Evolutionary conservation across 2,329 filamentous ascomycete species (phyloP).

Genomic region (Mycosphaerelloides madeirae): DNA sequence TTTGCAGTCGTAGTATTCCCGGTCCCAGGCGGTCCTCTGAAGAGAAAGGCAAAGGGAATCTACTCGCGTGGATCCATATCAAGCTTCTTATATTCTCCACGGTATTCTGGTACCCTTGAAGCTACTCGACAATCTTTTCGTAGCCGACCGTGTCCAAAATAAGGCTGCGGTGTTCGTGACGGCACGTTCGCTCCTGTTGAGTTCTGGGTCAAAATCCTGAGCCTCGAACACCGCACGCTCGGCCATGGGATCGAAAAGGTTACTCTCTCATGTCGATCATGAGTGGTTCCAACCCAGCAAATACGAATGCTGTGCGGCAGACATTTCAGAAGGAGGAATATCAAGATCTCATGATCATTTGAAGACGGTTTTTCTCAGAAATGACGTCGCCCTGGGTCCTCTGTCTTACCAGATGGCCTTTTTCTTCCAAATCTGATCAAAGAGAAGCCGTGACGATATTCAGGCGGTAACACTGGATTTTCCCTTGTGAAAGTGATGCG

Average conservation of each 20-base stretch:
- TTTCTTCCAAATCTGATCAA: no score
- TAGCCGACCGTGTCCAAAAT: constrained; percentile 57
- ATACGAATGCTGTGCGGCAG: no score
- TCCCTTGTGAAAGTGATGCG: no score
- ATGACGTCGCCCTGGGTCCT: no score
- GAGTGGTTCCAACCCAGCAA: no score
- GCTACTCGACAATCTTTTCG: constrained; percentile 49
- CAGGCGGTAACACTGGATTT: no score
- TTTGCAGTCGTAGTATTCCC: constrained; percentile 69
- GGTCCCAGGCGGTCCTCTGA: constrained; percentile 62
- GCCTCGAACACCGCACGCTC: constrained; percentile 37
- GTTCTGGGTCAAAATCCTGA: constrained; percentile 57
- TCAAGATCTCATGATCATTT: no score
- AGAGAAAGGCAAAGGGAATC: constrained; percentile 65
- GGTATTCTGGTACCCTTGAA: constrained; percentile 53
- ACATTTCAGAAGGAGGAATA: no score
- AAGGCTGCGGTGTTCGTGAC: constrained; percentile 50
- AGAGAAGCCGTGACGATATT: no score
- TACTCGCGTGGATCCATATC: constrained; percentile 53
- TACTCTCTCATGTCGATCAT: no score
- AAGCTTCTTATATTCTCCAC: constrained; percentile 48
- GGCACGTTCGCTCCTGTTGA: constrained; percentile 47
- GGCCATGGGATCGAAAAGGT: constrained; percentile 26
- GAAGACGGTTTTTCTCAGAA: no score
- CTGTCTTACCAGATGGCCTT: no score